Evolutionary conservation across 352 stramenopile genomes (phyloP).

Genomic region (Globisporangium radiosum): DNA sequence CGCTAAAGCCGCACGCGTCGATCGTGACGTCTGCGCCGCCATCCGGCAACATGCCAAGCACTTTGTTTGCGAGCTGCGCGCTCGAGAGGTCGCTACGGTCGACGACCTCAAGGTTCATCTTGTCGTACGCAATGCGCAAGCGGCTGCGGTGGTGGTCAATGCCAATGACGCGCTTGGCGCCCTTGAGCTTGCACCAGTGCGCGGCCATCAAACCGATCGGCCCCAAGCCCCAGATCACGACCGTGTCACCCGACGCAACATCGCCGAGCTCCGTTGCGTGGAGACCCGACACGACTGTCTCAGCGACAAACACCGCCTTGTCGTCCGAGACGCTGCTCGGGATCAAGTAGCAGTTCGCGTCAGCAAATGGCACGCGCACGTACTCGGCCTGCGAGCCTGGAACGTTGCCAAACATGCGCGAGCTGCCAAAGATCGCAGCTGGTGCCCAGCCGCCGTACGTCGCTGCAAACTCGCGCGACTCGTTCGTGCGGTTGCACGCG

Average conservation of each 20-base stretch:
- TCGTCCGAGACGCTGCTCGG: slow-evolving; percentile 46
- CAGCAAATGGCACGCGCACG: slow-evolving; percentile 64
- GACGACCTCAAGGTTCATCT: slow-evolving; percentile 58
- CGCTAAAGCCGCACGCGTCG: too few relatives aligned
- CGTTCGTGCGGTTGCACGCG: slow-evolving; percentile 67
- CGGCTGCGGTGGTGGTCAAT: slow-evolving; percentile 45
- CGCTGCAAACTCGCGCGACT: slow-evolving; percentile 58
- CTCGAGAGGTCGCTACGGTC: slow-evolving; percentile 42
- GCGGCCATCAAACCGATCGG: slow-evolving; percentile 48
- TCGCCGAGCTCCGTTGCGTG: slow-evolving; percentile 54
- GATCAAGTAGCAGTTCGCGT: slow-evolving; percentile 65
- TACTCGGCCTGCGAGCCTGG: slow-evolving; percentile 69
- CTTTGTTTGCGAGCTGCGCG: slow-evolving; percentile 37
- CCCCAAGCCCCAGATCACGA: slow-evolving; percentile 68
- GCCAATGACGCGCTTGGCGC: slow-evolving; percentile 51
- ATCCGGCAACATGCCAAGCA: slow-evolving; percentile 16
- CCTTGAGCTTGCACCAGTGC: slow-evolving; percentile 60
- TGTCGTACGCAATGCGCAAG: slow-evolving; percentile 46
- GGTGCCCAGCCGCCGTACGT: slow-evolving; percentile 58
- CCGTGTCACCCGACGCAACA: slow-evolving; percentile 33
- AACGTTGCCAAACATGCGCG: slow-evolving; percentile 45
- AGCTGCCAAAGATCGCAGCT: slow-evolving; percentile 52
- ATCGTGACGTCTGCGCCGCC: too few relatives aligned
- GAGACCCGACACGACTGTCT: slow-evolving; percentile 49
- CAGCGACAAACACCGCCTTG: slow-evolving; percentile 55